Evolutionary conservation across 2,329 filamentous ascomycete species (phyloP).

Genomic region (Fusarium sp.): DNA sequence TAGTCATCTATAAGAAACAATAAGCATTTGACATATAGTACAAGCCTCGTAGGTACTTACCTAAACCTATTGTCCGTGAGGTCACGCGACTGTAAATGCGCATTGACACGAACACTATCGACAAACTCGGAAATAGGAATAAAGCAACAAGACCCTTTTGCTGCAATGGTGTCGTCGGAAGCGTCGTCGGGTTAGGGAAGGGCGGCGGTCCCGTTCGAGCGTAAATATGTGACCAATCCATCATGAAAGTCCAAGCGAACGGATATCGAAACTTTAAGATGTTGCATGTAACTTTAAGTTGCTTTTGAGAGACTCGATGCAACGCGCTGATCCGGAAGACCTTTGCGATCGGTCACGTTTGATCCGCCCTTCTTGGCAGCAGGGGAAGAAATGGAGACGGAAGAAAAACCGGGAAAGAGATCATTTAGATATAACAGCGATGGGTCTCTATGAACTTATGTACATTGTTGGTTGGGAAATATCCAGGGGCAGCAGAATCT

Average conservation of each 20-base stretch:
- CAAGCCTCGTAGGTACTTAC: neutral
- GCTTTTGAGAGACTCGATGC: slow-evolving; percentile 4
- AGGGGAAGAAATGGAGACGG: neutral
- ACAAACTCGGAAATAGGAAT: slow-evolving; percentile 50
- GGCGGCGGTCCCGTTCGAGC: slow-evolving; percentile 33
- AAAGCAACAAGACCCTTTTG: slow-evolving; percentile 47
- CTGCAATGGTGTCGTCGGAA: slow-evolving; percentile 52
- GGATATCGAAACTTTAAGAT: neutral
- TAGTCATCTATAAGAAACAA: slow-evolving; percentile 22
- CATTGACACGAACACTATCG: slow-evolving; percentile 44
- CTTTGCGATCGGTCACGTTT: neutral
- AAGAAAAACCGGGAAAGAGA: neutral
- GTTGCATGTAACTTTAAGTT: neutral
- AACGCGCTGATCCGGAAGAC: slow-evolving; percentile 19
- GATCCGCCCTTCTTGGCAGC: slow-evolving; percentile 18
- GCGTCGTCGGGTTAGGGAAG: slow-evolving; percentile 44
- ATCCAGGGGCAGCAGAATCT: slow-evolving; percentile 17
- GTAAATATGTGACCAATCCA: slow-evolving; percentile 19
- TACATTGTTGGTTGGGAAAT: slow-evolving; percentile 1
- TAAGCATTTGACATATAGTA: neutral
- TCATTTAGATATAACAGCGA: neutral
- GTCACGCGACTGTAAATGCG: slow-evolving; percentile 47
- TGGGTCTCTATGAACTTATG: slow-evolving; percentile 19
- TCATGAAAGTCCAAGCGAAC: neutral
- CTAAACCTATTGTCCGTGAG: slow-evolving; percentile 45